Evolutionary conservation across 441 rosid genomes (phyloP), one percentile per base, ranked within the genome.

Genomic region (Croton setiger): DNA sequence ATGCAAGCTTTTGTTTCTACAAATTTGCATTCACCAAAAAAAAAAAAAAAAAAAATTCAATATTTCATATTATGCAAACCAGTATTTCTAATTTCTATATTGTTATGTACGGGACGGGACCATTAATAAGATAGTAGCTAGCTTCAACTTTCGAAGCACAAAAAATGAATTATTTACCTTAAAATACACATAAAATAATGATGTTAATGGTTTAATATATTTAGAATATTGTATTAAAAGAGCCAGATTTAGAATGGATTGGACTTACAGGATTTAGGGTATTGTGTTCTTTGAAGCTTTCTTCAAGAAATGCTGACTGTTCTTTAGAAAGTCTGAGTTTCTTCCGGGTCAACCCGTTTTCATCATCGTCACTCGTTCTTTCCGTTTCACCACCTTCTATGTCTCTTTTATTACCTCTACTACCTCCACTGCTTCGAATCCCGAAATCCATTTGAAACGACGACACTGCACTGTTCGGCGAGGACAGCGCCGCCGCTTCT

Each of bases 301-400:
- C 96, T 78, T 93, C 98, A 44, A 93, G 96, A 76, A 91, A 89
- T 74, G 96, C 96, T 51, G 98, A 89, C 64, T 93, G 98, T 15
- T 91, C 88, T 64, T 93, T 93, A 7, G 98, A 89, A 7, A 93
- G 92, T 69, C 97, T 84, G 23, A 93, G 97, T 79, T 93, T 93
- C 81, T 93, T 93, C 80, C 97, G 80, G 14, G 88, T 79, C n/a
- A n/a, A 54, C 80, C 93, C 93, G 64, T 89, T 93, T 27, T 93
- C 98, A 13, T 93, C 98, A 47, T 93, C 97, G 17, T 91, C 96
- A 67, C 98, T 90, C 0, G 84, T 49, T 92, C 91, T 55, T 84
- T 27, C 81, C 67, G 18, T 76, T 56, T 77, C 76, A 13, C 55
- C 81, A 13, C 54, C 64, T n/a, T 83, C 90, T 62, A 73, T 51